These are phyloP conservation scores for Colletotrichum karsti DNA, from an alignment of 2,329 filamentous ascomycete species.

Conservation along the genomic window DNA sequence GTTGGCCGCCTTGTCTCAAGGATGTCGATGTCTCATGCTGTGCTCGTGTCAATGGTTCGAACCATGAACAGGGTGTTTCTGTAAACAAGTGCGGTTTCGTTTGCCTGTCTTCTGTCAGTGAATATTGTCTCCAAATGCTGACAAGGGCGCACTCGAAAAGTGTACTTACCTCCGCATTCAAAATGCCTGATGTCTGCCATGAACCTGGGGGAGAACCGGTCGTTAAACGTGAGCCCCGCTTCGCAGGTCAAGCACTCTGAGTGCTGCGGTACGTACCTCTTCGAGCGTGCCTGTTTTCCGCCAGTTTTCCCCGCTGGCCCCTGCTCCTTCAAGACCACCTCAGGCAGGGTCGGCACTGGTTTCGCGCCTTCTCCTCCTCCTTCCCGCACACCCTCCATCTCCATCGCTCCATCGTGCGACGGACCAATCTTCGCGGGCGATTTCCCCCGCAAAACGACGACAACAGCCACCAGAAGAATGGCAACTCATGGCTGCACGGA, in stretches of 20 bases:
- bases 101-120: neutral
- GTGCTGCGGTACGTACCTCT: neutral
- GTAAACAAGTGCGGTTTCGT: neutral
- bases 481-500: neutral
- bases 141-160: no score
- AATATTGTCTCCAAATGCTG: no score
- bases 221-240: no score
- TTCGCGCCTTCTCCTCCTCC: neutral
- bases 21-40: constrained; percentile 1
- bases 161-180: no score
- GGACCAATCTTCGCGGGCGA: constrained; percentile 6
- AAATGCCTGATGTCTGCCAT: no score
- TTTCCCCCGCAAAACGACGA: constrained; percentile 2
- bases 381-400: neutral
- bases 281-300: neutral
- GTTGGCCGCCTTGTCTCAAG: neutral
- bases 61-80: neutral
- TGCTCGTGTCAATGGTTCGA: neutral
- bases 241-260: no score
- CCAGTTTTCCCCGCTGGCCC: neutral
- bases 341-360: neutral
- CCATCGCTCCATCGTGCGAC: neutral
- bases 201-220: no score
- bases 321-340: neutral
- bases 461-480: neutral